These are phyloP conservation scores for Mucor indicus DNA, from an alignment of 371 early-diverging fungal genomes.

Conservation along the genomic window DNA sequence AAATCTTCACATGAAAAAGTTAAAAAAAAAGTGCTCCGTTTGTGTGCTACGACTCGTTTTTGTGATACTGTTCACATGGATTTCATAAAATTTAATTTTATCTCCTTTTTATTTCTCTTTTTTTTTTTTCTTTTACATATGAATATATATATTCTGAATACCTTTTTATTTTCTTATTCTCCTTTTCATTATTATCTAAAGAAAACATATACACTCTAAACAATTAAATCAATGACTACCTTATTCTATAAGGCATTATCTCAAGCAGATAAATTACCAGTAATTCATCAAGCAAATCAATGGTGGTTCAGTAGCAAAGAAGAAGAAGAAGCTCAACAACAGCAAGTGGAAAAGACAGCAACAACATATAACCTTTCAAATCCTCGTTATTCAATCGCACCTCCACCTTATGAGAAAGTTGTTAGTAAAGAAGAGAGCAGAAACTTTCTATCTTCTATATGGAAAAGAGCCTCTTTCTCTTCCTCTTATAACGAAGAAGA, in stretches of 20 bases:
- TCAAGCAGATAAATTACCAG: conserved; percentile 17
- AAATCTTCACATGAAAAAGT: no score
- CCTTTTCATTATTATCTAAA: not conserved
- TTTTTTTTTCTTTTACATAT: not conserved
- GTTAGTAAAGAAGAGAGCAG: conserved; percentile 1
- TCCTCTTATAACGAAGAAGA: not conserved
- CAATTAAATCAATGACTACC: conserved; percentile 12
- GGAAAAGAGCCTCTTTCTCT: conserved; percentile 30
- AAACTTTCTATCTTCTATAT: conserved; percentile 13
- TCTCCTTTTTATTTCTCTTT: not conserved
- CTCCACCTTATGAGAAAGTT: conserved; percentile 36
- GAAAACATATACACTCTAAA: no score
- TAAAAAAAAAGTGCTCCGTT: no score
- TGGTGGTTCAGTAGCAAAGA: conserved; percentile 13
- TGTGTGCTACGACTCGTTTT: no score
- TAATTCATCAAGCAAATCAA: conserved; percentile 5
- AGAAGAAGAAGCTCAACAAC: conserved; percentile 1
- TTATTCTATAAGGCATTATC: conserved; percentile 13
- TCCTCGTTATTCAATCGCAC: conserved; percentile 25
- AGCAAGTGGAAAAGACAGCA: conserved; percentile 5
- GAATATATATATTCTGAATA: not conserved
- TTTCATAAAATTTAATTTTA: no score
- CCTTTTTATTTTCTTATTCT: conserved; percentile 2
- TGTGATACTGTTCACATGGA: no score
- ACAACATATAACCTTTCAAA: conserved; percentile 5